Percentiles rank a stretch among this genome's conserved stretches.
phyloP scores from a whole-genome alignment of 441 rosid species.

The Adansonia madagascariensis region DNA sequence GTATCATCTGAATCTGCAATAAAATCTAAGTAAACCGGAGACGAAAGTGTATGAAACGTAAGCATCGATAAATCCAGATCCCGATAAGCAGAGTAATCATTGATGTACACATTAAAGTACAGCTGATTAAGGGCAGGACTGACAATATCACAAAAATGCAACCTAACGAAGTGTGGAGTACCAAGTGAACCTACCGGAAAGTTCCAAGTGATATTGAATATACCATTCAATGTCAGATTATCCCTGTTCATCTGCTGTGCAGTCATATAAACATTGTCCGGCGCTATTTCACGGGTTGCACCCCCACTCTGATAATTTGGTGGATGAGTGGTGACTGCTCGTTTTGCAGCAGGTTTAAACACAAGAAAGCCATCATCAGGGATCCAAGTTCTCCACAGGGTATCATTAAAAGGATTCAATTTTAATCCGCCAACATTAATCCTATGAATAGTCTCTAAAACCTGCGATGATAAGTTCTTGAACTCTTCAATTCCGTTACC shows the following conservation, averaged over 20 bases:
- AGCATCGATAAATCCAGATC: slow-evolving; percentile 80
- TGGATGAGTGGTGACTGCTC: slow-evolving; percentile 40
- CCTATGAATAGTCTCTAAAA: slow-evolving; percentile 70
- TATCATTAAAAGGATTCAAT: slow-evolving; percentile 82
- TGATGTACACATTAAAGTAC: slow-evolving; percentile 74
- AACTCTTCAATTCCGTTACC: slow-evolving; percentile 48
- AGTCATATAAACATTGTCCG: slow-evolving; percentile 79
- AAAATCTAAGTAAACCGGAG: slow-evolving; percentile 75
- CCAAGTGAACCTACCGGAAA: slow-evolving; percentile 56
- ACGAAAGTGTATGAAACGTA: slow-evolving; percentile 59
- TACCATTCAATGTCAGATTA: slow-evolving; percentile 38
- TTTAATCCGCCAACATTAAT: slow-evolving; percentile 79
- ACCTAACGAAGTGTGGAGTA: slow-evolving; percentile 62
- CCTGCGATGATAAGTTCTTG: slow-evolving; percentile 53
- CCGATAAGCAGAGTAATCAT: slow-evolving; percentile 56
- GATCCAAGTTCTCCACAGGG: slow-evolving; percentile 89
- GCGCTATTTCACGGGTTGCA: slow-evolving; percentile 70
- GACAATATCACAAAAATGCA: slow-evolving; percentile 91
- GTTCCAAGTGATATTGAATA: slow-evolving; percentile 76
- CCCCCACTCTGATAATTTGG: slow-evolving; percentile 75
- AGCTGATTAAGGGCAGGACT: slow-evolving; percentile 74
- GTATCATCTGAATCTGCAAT: slow-evolving; percentile 57
- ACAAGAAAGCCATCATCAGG: slow-evolving; percentile 78
- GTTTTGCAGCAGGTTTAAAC: slow-evolving; percentile 69
- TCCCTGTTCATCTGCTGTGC: slow-evolving; percentile 82